A percentile compares a stretch with the other conserved stretches of the same genome.
These are phyloP conservation scores for Corinectria fuckeliana DNA, from an alignment of 2,329 filamentous ascomycete genomes.

Conservation along the genomic window DNA sequence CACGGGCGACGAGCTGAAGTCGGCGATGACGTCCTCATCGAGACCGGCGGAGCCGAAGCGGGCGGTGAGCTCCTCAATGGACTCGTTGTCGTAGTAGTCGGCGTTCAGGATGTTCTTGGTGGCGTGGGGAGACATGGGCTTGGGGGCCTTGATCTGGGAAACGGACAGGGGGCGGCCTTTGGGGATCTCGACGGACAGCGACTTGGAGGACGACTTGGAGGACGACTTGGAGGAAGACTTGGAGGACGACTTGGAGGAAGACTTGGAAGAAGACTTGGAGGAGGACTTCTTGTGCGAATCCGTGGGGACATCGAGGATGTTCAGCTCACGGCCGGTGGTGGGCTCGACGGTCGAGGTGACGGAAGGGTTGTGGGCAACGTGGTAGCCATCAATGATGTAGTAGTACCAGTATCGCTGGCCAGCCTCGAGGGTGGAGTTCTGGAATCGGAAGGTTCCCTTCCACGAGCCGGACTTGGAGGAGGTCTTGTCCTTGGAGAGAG, in stretches of 20 bases:
- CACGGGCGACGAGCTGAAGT: slow-evolving; percentile 65
- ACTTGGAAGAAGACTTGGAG: slow-evolving; percentile 47
- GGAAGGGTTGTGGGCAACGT: slow-evolving; percentile 94
- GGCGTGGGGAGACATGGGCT: slow-evolving; percentile 86
- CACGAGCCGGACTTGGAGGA: slow-evolving; percentile 88
- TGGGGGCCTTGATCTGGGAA: slow-evolving; percentile 89
- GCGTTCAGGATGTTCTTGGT: slow-evolving; percentile 85
- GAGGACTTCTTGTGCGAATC: slow-evolving; percentile 49
- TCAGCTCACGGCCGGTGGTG: slow-evolving; percentile 94
- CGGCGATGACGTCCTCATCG: slow-evolving; percentile 61
- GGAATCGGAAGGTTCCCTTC: slow-evolving; percentile 97
- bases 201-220: slow-evolving; percentile 47
- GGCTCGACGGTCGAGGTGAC: slow-evolving; percentile 90
- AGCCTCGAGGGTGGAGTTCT: slow-evolving; percentile 82
- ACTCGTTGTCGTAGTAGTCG: slow-evolving; percentile 75
- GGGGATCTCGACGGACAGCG: slow-evolving; percentile 70
- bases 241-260: slow-evolving; percentile 53
- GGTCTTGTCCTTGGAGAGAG: slow-evolving; percentile 85
- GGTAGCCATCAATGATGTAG: slow-evolving; percentile 99
- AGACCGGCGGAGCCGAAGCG: slow-evolving; percentile 71
- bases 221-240: slow-evolving; percentile 51
- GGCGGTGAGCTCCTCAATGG: slow-evolving; percentile 79
- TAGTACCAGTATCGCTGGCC: slow-evolving; percentile 99
- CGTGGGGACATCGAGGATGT: slow-evolving; percentile 90
- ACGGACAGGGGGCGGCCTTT: slow-evolving; percentile 89